Conservation (phyloP, 495 filamentous ascomycete species). For the Recurvomyces mirabilis region DNA sequence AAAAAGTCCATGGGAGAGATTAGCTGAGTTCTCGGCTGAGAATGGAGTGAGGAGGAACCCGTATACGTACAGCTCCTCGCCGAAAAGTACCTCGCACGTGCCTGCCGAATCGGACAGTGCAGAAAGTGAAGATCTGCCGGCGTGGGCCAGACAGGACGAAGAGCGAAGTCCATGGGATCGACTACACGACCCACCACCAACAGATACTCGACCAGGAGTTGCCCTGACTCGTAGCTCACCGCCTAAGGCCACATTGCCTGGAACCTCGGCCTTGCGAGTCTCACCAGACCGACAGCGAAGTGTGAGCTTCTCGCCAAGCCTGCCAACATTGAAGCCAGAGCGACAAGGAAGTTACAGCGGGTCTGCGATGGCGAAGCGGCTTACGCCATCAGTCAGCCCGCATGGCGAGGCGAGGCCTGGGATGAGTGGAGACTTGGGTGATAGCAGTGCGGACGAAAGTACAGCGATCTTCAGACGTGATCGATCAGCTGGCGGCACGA, state of each 20-base stretch:
- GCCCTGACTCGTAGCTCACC: too few relatives aligned
- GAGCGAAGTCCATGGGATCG: too few relatives aligned
- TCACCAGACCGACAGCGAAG: conserved; percentile 7
- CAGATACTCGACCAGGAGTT: too few relatives aligned
- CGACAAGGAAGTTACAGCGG: conserved; percentile 7
- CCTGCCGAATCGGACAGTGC: too few relatives aligned
- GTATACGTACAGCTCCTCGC: conserved; percentile 5
- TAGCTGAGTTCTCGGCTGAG: not conserved
- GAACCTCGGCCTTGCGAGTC: too few relatives aligned
- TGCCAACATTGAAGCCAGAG: conserved; percentile 1
- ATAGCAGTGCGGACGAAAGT: conserved; percentile 23
- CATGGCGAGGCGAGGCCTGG: not conserved
- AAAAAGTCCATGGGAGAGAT: not conserved
- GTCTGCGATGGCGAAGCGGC: not conserved
- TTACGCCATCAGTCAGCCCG: conserved; percentile 3
- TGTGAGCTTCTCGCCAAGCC: conserved; percentile 8
- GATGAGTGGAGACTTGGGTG: not conserved
- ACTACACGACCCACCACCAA: too few relatives aligned
- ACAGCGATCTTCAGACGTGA: conserved; percentile 19
- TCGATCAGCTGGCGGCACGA: not conserved
- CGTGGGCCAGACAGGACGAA: not conserved
- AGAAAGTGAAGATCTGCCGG: not conserved
- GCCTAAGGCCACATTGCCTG: too few relatives aligned
- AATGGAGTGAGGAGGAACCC: conserved; percentile 1
- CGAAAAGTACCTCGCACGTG: conserved; percentile 1